phyloP scores from a whole-genome alignment of 2,329 filamentous ascomycete species.

The Trichothecium sympodiale region DNA sequence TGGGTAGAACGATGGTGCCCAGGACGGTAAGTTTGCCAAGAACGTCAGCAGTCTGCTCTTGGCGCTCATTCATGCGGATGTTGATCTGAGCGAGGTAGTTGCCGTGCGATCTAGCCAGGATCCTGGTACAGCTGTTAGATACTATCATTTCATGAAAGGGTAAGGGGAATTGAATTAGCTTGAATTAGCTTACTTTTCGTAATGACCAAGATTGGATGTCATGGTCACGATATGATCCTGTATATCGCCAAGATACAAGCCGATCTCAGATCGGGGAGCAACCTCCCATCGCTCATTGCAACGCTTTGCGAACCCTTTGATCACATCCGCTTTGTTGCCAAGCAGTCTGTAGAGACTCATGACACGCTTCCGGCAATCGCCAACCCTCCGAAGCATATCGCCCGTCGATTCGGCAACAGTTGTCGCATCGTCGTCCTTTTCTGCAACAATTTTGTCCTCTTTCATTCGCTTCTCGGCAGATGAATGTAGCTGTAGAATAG shows the following conservation, averaged over 20 bases:
- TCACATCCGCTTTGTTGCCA: constrained; percentile 96
- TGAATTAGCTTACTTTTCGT: constrained; percentile 80
- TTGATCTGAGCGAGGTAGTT: constrained; percentile 99
- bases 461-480: constrained; percentile 30
- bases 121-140: constrained; percentile 34
- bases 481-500: constrained; percentile 73
- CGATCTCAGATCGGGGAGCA: constrained; percentile 88
- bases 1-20: constrained; percentile 91
- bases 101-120: constrained; percentile 80
- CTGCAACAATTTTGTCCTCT: constrained; percentile 26
- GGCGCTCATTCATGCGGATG: constrained; percentile 95
- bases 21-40: constrained; percentile 90
- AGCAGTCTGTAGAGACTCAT: constrained; percentile 90
- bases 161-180: no score
- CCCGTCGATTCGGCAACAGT: constrained; percentile 39
- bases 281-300: constrained; percentile 99
- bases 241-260: constrained; percentile 94
- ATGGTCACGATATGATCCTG: constrained; percentile 99
- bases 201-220: constrained; percentile 91
- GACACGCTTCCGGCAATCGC: constrained; percentile 91
- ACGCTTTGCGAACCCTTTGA: constrained; percentile 96
- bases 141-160: constrained; percentile 2
- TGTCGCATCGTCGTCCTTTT: constrained; percentile 32
- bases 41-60: constrained; percentile 91
- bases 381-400: constrained; percentile 86